Percentiles rank a stretch among this genome's conserved stretches.
Conservation (phyloP, 2,329 filamentous ascomycete species). For the Fusarium nodosum region DNA sequence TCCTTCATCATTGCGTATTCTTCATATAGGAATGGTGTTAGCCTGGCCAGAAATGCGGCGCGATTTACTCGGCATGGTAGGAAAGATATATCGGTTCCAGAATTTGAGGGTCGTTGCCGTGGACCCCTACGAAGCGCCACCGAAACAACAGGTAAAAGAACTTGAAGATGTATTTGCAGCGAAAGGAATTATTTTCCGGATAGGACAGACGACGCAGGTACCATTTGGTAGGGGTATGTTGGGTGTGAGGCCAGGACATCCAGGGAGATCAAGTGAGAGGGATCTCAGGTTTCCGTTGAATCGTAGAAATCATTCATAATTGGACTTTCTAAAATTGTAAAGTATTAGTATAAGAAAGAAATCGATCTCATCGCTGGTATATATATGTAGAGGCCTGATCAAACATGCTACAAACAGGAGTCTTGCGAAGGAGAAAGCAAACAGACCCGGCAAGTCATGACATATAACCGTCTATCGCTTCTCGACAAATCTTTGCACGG, state of each 20-base stretch:
- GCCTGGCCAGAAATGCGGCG: slow-evolving; percentile 49
- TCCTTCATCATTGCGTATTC: slow-evolving; percentile 41
- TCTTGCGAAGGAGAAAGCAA: neutral
- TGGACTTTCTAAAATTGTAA: slow-evolving; percentile 34
- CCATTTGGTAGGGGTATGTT: slow-evolving; percentile 49
- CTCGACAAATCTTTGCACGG: neutral
- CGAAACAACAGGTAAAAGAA: slow-evolving; percentile 38
- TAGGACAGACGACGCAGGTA: slow-evolving; percentile 46
- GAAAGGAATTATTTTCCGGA: slow-evolving; percentile 38
- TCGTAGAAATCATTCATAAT: slow-evolving; percentile 28
- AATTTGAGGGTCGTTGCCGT: slow-evolving; percentile 45
- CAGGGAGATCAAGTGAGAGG: slow-evolving; percentile 26
- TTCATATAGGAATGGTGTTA: slow-evolving; percentile 49
- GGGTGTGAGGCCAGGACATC: slow-evolving; percentile 46
- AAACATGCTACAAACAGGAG: neutral
- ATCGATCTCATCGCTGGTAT: neutral
- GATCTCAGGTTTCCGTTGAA: slow-evolving; percentile 44
- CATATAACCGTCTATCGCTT: neutral
- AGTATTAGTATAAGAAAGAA: neutral
- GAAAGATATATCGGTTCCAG: slow-evolving; percentile 45
- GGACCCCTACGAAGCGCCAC: slow-evolving; percentile 45
- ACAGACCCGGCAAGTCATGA: neutral
- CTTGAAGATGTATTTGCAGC: slow-evolving; percentile 36
- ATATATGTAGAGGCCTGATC: neutral
- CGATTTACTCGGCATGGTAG: slow-evolving; percentile 43